Evolutionary conservation across 208 protist species (phyloP).

Genomic region (Herpetomonas muscarum): DNA sequence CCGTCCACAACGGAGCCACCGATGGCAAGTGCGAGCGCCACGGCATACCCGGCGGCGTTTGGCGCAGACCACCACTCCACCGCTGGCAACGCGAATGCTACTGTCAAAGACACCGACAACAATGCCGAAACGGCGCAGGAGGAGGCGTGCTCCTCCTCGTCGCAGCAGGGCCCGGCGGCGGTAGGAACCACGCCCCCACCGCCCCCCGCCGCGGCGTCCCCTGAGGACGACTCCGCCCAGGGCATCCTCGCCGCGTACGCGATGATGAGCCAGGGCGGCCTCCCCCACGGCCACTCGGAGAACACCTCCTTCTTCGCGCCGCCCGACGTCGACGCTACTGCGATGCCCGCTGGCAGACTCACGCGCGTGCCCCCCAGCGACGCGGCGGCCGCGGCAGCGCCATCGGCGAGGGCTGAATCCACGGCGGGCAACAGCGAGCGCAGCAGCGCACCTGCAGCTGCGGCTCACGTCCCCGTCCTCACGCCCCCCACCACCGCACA

Average conservation of each 20-base stretch:
- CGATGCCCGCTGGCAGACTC: slow-evolving; percentile 2
- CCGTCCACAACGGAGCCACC: no score
- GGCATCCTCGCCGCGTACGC: background rate
- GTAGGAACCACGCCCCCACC: background rate
- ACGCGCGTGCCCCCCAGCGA: background rate
- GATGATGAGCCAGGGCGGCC: background rate
- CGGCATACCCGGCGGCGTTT: no score
- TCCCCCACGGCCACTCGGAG: background rate
- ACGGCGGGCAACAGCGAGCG: background rate
- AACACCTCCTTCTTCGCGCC: slow-evolving; percentile 1
- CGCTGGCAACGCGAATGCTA: background rate
- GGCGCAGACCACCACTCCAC: background rate
- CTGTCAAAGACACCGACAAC: background rate
- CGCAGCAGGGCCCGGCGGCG: background rate
- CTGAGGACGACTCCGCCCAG: no score
- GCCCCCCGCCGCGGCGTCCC: background rate
- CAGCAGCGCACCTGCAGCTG: background rate
- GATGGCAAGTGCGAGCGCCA: no score
- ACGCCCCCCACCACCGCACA: background rate
- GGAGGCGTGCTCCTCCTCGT: background rate
- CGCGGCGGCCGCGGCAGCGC: background rate
- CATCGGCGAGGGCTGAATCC: background rate
- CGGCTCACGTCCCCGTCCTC: slow-evolving; percentile 5
- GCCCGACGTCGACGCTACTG: slow-evolving; percentile 8
- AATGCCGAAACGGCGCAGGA: background rate